phyloP scores from a whole-genome alignment of 2,329 filamentous ascomycete genomes.

The Dissoconium aciculare region DNA sequence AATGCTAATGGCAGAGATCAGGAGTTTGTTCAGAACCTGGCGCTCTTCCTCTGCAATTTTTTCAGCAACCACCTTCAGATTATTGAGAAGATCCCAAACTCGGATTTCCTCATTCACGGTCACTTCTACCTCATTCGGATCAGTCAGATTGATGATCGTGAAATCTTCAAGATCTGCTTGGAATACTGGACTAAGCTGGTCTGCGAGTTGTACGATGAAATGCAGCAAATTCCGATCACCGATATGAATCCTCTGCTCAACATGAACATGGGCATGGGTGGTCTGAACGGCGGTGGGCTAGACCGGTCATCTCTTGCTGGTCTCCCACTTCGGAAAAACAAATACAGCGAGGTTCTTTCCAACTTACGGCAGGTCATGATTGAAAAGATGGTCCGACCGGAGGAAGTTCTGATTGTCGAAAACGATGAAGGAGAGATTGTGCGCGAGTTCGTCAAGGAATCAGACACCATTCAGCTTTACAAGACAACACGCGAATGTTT shows the following conservation, averaged over 20 bases:
- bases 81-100: conserved; percentile 89
- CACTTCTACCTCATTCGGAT: conserved; percentile 98
- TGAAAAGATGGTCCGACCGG: conserved; percentile 97
- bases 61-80: conserved; percentile 87
- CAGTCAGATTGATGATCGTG: conserved; percentile 94
- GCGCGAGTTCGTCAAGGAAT: conserved; percentile 97
- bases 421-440: conserved; percentile 99
- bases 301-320: conserved; percentile 74
- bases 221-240: conserved; percentile 88
- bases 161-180: conserved; percentile 98
- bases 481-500: conserved; percentile 96
- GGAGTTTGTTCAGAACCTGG: conserved; percentile 93
- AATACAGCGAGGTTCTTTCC: conserved; percentile 85
- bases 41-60: conserved; percentile 92
- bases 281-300: conserved; percentile 67
- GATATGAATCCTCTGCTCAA: conserved; percentile 81
- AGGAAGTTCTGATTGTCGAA: conserved; percentile 97
- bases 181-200: conserved; percentile 99
- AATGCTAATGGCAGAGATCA: conserved; percentile 86
- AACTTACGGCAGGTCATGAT: conserved; percentile 97
- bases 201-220: conserved; percentile 95
- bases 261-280: conserved; percentile 53
- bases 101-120: conserved; percentile 84
- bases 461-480: conserved; percentile 96
- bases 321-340: conserved; percentile 92